Evolutionary conservation across 805 yeast genomes (phyloP), one percentile per base, ranked within the genome.

Genomic region (Yarrowia hollandica): DNA sequence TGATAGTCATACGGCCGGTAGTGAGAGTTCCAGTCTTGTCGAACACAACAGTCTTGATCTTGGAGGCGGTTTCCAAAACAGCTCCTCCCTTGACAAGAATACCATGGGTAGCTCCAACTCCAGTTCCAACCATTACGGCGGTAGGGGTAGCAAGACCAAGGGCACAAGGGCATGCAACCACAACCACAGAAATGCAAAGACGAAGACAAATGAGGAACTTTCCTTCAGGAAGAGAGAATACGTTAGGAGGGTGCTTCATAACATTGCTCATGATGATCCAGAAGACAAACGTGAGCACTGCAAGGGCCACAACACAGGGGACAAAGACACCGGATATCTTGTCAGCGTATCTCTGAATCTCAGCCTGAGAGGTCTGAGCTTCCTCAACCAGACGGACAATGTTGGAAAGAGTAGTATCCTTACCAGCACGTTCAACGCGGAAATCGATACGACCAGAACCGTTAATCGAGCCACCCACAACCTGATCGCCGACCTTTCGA

Each of bases 141-240:
- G 99, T 95, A 1, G 99, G 99, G 0, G 98, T 96, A 3, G 97
- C 97, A 54, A 94, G 77, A 2, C 99, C 99, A 21, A 94, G 74
- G 0, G 99, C 98, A 78, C 99, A 94, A 0, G 99, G 99, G 72
- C 99, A 94, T 1, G 99, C 99, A 52, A 94, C 97, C 10, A 94
- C 97, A 63, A 95, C 82, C 5, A 94, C 99, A 6, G 96, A 84
- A 23, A 94, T 92, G 5, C 96, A 85, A 44, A 91, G 79, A 66
- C 87, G 84, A 60, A 95, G 71, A 68, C 92, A 85, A 4, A 81
- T 81, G 69, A 82, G 84, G 63, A 83, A 77, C 56, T 79, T 78
- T 9, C 90, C 88, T 63, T 80, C 80, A 8, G 71, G 75, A 39
- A 70, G 71, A 15, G 69, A 56, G 67, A 85, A 84, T 9, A 79